Evolutionary conservation across 345 rosid species (phyloP).

Genomic region (Laguncularia racemosa): DNA sequence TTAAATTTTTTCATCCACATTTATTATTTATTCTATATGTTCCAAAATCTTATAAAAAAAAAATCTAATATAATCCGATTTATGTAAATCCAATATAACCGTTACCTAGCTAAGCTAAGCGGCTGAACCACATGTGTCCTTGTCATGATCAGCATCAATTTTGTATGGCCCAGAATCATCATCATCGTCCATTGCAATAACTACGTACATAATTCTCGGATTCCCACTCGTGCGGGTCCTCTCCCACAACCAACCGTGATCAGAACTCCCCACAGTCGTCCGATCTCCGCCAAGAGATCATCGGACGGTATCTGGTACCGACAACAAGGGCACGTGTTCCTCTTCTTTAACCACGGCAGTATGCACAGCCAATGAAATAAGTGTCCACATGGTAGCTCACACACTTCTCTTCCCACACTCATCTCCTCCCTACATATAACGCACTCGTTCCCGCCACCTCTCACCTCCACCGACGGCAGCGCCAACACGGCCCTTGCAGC

Average conservation of each 20-base stretch:
- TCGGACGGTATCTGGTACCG: slow-evolving; percentile 83
- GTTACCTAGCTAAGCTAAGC: too few species aligned
- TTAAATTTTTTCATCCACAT: too few species aligned
- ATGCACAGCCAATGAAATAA: slow-evolving; percentile 86
- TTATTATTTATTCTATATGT: too few species aligned
- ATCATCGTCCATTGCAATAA: too few species aligned
- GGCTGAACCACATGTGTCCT: too few species aligned
- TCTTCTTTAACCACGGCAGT: slow-evolving; percentile 73
- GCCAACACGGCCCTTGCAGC: slow-evolving; percentile 58
- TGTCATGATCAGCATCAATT: too few species aligned
- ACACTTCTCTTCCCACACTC: slow-evolving; percentile 66
- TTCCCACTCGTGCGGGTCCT: too few species aligned
- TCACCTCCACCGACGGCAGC: slow-evolving; percentile 49
- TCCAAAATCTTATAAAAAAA: too few species aligned
- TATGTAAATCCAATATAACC: too few species aligned
- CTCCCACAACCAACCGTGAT: slow-evolving; percentile 18
- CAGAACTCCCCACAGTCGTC: slow-evolving; percentile 69
- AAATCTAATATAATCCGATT: too few species aligned
- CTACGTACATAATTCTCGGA: too few species aligned
- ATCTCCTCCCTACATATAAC: slow-evolving; percentile 82
- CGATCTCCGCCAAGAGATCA: slow-evolving; percentile 68
- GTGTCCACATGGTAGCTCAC: slow-evolving; percentile 86
- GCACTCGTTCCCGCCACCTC: slow-evolving; percentile 41
- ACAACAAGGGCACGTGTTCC: slow-evolving; percentile 88
- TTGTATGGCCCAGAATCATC: too few species aligned